These are phyloP conservation scores for Aureobasidium zeae DNA, from an alignment of 2,329 filamentous ascomycete species.

Conservation along the genomic window DNA sequence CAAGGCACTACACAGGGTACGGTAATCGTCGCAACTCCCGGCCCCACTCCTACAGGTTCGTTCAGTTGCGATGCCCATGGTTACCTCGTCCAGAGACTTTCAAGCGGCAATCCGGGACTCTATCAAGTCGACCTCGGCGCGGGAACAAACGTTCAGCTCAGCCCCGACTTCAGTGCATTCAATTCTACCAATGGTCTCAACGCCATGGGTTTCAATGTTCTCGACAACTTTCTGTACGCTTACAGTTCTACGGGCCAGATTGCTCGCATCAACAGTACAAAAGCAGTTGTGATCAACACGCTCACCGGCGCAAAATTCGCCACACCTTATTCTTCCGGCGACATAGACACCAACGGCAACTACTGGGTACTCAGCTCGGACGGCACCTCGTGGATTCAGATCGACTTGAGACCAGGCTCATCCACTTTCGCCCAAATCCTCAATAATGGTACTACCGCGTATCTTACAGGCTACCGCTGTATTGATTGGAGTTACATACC, in stretches of 20 bases:
- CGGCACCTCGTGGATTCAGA: neutral
- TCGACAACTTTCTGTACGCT: conserved; percentile 3
- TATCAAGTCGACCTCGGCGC: neutral
- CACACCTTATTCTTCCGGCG: neutral
- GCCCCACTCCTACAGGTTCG: neutral
- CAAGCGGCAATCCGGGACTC: neutral
- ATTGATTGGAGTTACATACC: conserved; percentile 1
- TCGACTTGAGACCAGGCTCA: neutral
- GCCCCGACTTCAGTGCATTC: neutral
- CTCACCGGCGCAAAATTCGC: neutral
- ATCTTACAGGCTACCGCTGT: neutral
- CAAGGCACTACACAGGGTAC: neutral
- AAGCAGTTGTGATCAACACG: neutral
- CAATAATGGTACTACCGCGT: neutral
- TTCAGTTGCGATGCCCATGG: neutral
- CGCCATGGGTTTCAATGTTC: conserved; percentile 5
- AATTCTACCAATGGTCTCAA: neutral
- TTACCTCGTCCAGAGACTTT: neutral
- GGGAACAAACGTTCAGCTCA: neutral
- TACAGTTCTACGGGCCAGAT: neutral
- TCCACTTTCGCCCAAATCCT: neutral
- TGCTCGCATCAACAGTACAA: neutral
- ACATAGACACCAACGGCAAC: neutral
- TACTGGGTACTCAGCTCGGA: neutral
- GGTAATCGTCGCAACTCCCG: neutral